Base-by-base conservation (phyloP, 2,329 filamentous ascomycete genomes). In the Colletotrichum trifolii region DNA sequence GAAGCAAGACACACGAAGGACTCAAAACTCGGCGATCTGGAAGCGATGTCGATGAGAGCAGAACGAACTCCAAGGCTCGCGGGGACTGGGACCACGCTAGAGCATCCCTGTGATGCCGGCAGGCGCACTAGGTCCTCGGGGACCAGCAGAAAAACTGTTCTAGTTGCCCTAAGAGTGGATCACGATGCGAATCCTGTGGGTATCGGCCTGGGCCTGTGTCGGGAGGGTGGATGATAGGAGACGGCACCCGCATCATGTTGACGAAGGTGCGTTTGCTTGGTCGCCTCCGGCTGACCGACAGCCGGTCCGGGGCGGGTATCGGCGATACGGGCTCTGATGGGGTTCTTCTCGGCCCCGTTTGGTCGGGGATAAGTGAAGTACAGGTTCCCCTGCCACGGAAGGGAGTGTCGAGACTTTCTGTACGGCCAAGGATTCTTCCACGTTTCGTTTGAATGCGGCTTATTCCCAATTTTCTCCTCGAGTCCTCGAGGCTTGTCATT, bases 271-370 rank as follows among this genome's bases (percentile, higher is more conserved):
- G 38, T 35, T 50, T 11, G 46, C 15, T 48, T 62, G 58, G 42
- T 42, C 43, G 17, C 38, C n/a, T 62, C 33, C 52, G 49, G 25
- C 33, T 15, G 33, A 39, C 62, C 62, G 62, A 65, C 33, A 65
- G 62, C 62, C 62, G 62, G 43, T 48, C 52, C 62, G 52, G 62
- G 1, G 52, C 62, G 62, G 62, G 33, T 65, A 34, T 65, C 62
- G 62, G 62, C 25, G 25, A 25, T 39, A 40, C 40, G 59, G 52
- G 62, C 52, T 62, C 47, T 42, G 13, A 35, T n/a, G 17, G 46
- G 45, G 46, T 39, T 33, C 52, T 52, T 10, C 59, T 46, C 62
- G 58, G 62, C 58, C 58, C 58, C 62, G 52, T 62, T 48, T 62
- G 25, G 58, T 62, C 52, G 58, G 62, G 50, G 46, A 62, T 42